A percentile compares a stretch with the other conserved stretches of the same genome.
Conservation (phyloP, 2,329 filamentous ascomycete genomes). For the Apiospora koreana region DNA sequence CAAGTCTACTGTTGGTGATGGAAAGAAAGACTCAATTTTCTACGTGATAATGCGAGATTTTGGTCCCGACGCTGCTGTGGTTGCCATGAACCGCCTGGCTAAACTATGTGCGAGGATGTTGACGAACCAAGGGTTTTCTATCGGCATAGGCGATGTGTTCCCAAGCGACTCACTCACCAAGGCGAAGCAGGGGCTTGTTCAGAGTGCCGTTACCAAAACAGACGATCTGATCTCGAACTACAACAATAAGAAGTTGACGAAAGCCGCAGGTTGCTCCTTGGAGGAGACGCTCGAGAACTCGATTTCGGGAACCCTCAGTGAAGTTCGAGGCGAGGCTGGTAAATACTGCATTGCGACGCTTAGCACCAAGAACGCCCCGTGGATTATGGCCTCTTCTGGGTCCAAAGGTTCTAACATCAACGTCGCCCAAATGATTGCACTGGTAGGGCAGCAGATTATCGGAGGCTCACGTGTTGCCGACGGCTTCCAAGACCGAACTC, state of each 20-base stretch:
- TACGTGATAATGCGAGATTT: conserved; percentile 96
- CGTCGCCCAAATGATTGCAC: conserved; percentile 97
- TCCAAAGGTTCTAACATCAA: conserved; percentile 98
- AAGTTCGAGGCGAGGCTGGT: conserved; percentile 88
- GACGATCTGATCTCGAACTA: conserved; percentile 82
- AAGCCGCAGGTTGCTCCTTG: conserved; percentile 86
- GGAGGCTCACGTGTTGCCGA: conserved; percentile 88
- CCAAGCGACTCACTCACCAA: conserved; percentile 70
- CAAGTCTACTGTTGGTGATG: conserved; percentile 93
- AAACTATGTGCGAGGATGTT: conserved; percentile 88
- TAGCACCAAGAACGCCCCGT: conserved; percentile 86
- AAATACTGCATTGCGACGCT: conserved; percentile 87
- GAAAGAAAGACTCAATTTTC: conserved; percentile 97
- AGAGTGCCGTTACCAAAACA: conserved; percentile 76
- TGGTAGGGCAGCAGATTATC: conserved; percentile 98
- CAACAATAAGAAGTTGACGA: conserved; percentile 78
- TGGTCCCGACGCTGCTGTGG: conserved; percentile 83
- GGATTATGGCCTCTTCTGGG: conserved; percentile 96
- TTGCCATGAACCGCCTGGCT: conserved; percentile 90
- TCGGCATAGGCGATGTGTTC: conserved; percentile 93
- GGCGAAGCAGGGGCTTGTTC: conserved; percentile 76
- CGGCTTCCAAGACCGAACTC: conserved; percentile 91
- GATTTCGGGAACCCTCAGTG: conserved; percentile 88
- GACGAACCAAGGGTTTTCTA: conserved; percentile 91
- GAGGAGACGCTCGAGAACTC: conserved; percentile 89